Conservation (phyloP, 768 basidiomycete genomes). For the Pleurotus cornucopiae region DNA sequence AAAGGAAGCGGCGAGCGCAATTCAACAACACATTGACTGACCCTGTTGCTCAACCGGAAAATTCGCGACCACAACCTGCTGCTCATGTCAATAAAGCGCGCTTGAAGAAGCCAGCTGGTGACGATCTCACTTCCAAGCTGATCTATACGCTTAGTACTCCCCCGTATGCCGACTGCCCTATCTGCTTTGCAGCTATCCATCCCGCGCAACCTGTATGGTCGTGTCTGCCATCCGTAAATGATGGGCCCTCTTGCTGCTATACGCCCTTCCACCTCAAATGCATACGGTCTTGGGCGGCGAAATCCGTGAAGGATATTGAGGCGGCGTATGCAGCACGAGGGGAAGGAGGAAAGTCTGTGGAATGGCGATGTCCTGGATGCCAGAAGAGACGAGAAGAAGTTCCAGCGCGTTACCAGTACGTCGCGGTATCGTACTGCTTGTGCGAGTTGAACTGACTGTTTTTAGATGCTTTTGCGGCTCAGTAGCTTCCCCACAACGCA, state of each 20-base stretch:
- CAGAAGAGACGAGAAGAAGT: slow-evolving; percentile 70
- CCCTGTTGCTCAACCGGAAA: background rate
- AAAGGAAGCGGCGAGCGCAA: background rate
- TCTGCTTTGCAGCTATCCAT: slow-evolving; percentile 77
- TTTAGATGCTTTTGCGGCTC: slow-evolving; percentile 82
- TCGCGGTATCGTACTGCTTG: background rate
- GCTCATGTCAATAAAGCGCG: slow-evolving; percentile 7
- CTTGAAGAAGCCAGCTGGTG: slow-evolving; percentile 30
- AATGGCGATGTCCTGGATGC: slow-evolving; percentile 95
- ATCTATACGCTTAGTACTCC: slow-evolving; percentile 60
- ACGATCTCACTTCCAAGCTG: slow-evolving; percentile 75
- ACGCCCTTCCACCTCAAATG: slow-evolving; percentile 90
- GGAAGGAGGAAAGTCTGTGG: slow-evolving; percentile 54
- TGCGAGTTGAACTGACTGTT: background rate
- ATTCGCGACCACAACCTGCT: background rate
- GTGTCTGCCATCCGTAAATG: slow-evolving; percentile 60
- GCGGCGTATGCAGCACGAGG: slow-evolving; percentile 75
- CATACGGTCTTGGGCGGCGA: slow-evolving; percentile 82
- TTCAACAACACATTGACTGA: slow-evolving; percentile 2
- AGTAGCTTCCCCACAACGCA: slow-evolving; percentile 65
- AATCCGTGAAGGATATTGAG: slow-evolving; percentile 68
- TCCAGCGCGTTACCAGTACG: slow-evolving; percentile 64
- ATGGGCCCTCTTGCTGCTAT: slow-evolving; percentile 60
- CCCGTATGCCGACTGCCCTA: slow-evolving; percentile 76
- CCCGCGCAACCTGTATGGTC: slow-evolving; percentile 86